A percentile compares a stretch with the other conserved stretches of the same genome.
phyloP scores from a whole-genome alignment of 805 yeast genomes.

The Zygosaccharomyces bailii region DNA sequence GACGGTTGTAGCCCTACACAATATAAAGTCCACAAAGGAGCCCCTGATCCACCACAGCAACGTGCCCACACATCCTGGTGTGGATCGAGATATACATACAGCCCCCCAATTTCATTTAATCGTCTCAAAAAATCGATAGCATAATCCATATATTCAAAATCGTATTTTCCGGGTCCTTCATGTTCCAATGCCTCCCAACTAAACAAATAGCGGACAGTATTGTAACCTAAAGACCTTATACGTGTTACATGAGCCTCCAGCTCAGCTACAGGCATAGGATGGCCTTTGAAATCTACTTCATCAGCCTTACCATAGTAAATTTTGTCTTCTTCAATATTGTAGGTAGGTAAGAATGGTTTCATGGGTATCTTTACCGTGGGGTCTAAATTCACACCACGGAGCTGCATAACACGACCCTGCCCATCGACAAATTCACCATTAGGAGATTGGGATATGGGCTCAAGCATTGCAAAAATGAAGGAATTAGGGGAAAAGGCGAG shows the following conservation, averaged over 20 bases:
- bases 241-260: conserved; percentile 66
- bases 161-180: conserved; percentile 78
- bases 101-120: conserved; percentile 60
- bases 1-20: conserved; percentile 84
- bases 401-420: conserved; percentile 55
- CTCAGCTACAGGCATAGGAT: conserved; percentile 75
- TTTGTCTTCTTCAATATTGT: conserved; percentile 27
- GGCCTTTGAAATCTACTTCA: conserved; percentile 71
- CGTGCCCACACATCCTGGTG: conserved; percentile 96
- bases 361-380: conserved; percentile 69
- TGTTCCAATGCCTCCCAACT: conserved; percentile 96
- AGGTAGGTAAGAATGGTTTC: conserved; percentile 46
- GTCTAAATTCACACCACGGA: conserved; percentile 82
- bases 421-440: conserved; percentile 57
- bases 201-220: conserved; percentile 67
- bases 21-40: conserved; percentile 88
- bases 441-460: conserved; percentile 37
- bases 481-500: background rate
- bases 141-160: conserved; percentile 68
- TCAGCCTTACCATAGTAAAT: conserved; percentile 66
- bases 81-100: conserved; percentile 78
- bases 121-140: conserved; percentile 59
- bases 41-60: conserved; percentile 86
- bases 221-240: conserved; percentile 78
- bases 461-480: conserved; percentile 18